Percentiles rank a stretch among this genome's conserved stretches.
phyloP scores from a whole-genome alignment of 2,329 filamentous ascomycete species.

The Talaromyces sp. region DNA sequence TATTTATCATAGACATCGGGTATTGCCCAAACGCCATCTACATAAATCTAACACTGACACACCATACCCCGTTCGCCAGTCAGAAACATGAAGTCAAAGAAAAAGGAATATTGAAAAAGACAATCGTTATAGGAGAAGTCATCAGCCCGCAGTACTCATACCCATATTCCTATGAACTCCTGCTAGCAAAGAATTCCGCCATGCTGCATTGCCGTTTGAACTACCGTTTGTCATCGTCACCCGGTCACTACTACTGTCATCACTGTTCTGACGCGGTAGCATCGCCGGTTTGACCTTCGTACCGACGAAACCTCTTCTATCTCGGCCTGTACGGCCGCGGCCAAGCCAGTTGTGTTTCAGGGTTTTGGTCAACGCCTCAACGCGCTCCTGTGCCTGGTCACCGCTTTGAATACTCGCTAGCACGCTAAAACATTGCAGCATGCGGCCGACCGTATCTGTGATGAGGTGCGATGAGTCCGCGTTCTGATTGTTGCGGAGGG shows the following conservation, averaged over 20 bases:
- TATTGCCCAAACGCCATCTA: constrained; percentile 13
- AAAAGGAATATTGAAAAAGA: not conserved
- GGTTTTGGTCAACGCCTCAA: constrained; percentile 78
- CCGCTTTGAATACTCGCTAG: constrained; percentile 70
- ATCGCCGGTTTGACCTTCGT: constrained; percentile 45
- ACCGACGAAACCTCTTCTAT: constrained; percentile 85
- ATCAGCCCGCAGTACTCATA: constrained; percentile 8
- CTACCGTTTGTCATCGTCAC: constrained; percentile 14
- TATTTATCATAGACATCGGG: constrained; percentile 16
- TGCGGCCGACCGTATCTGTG: constrained; percentile 88
- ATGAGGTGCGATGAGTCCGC: constrained; percentile 63
- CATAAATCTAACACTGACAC: not conserved
- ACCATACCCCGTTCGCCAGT: not conserved
- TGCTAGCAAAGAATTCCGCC: not conserved
- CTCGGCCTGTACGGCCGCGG: constrained; percentile 80
- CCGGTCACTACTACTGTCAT: constrained; percentile 23
- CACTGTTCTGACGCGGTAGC: constrained; percentile 19
- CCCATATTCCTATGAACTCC: constrained; percentile 6
- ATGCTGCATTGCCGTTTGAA: not conserved
- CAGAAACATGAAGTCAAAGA: not conserved
- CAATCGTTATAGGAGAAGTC: not conserved
- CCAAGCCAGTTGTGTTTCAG: constrained; percentile 97
- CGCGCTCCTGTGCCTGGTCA: constrained; percentile 71
- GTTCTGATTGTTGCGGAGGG: constrained; percentile 30
- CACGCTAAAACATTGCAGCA: constrained; percentile 95